Percentiles rank a stretch among this genome's conserved stretches.
Evolutionary conservation across 2,329 filamentous ascomycete genomes (phyloP).

Genomic region (Aspergillus ibericus): DNA sequence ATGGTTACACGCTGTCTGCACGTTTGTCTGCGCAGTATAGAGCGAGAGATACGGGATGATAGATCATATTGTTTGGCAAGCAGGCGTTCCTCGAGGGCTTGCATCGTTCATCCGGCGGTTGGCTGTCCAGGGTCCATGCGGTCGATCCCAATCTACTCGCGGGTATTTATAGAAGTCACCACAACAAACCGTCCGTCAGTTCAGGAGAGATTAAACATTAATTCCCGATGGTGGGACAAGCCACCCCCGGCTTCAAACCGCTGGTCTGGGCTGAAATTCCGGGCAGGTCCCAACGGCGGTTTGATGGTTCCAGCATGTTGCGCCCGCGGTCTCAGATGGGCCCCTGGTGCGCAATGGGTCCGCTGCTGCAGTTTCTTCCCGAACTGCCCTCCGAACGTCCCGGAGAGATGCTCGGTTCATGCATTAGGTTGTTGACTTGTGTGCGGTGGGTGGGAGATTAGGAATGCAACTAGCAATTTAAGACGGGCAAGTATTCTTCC

Average conservation of each 20-base stretch:
- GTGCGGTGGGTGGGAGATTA: too few species aligned
- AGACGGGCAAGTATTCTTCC: neutral
- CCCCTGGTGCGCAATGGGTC: neutral
- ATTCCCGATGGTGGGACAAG: neutral
- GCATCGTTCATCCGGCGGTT: too few species aligned
- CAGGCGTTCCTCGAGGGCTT: too few species aligned
- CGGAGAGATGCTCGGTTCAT: neutral
- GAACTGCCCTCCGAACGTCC: neutral
- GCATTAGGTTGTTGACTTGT: too few species aligned
- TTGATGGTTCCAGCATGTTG: slow-evolving; percentile 3
- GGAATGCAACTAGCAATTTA: neutral
- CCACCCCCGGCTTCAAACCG: neutral
- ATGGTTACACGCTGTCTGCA: too few species aligned
- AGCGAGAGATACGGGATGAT: too few species aligned
- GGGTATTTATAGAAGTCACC: neutral
- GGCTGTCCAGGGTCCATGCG: neutral
- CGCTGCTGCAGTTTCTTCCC: neutral
- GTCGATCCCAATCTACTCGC: neutral
- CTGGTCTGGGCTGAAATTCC: slow-evolving; percentile 5
- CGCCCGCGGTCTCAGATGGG: slow-evolving; percentile 7
- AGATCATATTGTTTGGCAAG: too few species aligned
- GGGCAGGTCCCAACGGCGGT: slow-evolving; percentile 1
- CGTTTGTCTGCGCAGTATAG: too few species aligned
- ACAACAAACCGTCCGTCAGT: neutral
- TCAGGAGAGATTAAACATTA: neutral